These are phyloP conservation scores for Hanseniaspora sp. DNA, from an alignment of 1,139 yeast species.

Conservation along the genomic window DNA sequence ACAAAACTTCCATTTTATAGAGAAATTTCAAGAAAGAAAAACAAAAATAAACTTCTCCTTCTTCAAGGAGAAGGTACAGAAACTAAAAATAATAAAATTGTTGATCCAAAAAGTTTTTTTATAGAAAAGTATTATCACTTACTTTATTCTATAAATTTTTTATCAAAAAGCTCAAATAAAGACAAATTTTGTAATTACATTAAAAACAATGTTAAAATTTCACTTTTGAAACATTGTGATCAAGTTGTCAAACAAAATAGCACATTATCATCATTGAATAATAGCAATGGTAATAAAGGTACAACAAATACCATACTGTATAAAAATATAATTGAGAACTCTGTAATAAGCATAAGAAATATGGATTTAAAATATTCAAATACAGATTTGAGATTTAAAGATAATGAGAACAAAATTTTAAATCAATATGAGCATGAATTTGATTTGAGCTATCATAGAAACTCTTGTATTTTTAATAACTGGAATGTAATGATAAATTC, in stretches of 20 bases:
- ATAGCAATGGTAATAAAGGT: neutral
- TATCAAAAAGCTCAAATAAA: neutral
- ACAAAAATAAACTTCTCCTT: neutral
- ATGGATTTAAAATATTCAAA: slow-evolving; percentile 7
- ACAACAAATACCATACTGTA: slow-evolving; percentile 10
- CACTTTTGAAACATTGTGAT: slow-evolving; percentile 5
- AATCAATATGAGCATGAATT: slow-evolving; percentile 13
- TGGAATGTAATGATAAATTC: slow-evolving; percentile 3
- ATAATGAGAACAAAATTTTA: neutral
- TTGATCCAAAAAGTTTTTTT: slow-evolving; percentile 9
- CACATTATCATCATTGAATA: neutral
- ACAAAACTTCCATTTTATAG: slow-evolving; percentile 1
- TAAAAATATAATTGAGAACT: slow-evolving; percentile 9
- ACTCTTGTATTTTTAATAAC: neutral
- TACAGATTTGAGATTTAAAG: neutral
- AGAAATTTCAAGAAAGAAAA: neutral
- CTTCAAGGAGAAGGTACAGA: neutral
- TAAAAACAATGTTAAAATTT: slow-evolving; percentile 1
- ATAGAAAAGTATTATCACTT: slow-evolving; percentile 7
- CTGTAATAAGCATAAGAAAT: neutral
- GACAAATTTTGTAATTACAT: slow-evolving; percentile 1
- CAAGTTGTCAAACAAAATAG: neutral
- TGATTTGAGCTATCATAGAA: slow-evolving; percentile 1
- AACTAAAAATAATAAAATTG: neutral
- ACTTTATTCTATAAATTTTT: neutral